Conservation (phyloP, 306 rosid species). For the Lathyrus tuberosus region DNA sequence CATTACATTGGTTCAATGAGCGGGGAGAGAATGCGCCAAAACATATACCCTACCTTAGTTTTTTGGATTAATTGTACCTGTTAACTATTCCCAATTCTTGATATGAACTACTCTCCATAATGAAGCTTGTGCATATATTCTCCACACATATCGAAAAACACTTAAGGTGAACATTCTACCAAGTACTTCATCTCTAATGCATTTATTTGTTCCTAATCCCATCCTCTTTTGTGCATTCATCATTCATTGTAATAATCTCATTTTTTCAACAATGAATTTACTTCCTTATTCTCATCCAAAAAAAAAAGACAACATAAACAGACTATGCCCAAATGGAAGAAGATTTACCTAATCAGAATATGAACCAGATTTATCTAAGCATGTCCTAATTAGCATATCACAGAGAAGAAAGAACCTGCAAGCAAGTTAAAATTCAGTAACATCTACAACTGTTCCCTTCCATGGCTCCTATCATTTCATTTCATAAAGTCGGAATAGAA, state of each 20-base stretch:
- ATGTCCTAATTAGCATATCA: conserved; percentile 13
- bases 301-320: too few species aligned
- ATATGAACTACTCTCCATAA: not conserved
- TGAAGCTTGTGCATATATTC: not conserved
- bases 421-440: not conserved
- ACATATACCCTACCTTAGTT: not conserved
- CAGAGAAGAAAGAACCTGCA: conserved; percentile 16
- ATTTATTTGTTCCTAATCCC: too few species aligned
- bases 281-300: too few species aligned
- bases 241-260: too few species aligned
- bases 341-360: too few species aligned
- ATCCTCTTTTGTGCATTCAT: too few species aligned
- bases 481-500: too few species aligned
- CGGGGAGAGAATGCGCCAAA: not conserved
- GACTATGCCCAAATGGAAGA: too few species aligned
- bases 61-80: not conserved
- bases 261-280: too few species aligned
- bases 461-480: too few species aligned
- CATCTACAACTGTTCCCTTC: too few species aligned
- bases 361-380: conserved; percentile 10
- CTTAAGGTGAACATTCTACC: not conserved
- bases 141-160: not conserved
- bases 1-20: not conserved
- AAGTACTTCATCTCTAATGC: too few species aligned
- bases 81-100: not conserved